Evolutionary conservation across 495 filamentous ascomycete species (phyloP).

Genomic region (Choiromyces venosus): DNA sequence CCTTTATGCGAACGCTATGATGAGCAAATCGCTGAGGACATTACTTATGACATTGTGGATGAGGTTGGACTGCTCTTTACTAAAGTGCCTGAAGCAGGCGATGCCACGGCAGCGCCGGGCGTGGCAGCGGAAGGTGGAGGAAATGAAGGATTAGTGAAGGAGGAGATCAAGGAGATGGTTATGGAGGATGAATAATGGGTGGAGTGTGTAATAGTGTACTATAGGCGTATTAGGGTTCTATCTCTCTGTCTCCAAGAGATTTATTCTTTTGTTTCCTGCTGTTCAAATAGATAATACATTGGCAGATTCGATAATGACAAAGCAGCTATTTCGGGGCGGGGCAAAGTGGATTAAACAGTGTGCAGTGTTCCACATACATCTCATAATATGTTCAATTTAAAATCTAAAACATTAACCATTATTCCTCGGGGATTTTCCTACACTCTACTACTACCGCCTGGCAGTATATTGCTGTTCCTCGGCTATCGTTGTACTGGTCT

Average conservation of each 20-base stretch:
- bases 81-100: slow-evolving; percentile 50
- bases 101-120: slow-evolving; percentile 42
- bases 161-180: slow-evolving; percentile 59
- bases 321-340: neutral
- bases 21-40: slow-evolving; percentile 93
- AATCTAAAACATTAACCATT: neutral
- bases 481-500: neutral
- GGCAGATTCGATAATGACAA: neutral
- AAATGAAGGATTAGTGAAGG: slow-evolving; percentile 40
- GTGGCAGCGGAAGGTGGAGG: slow-evolving; percentile 43
- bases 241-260: neutral
- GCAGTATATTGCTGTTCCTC: neutral
- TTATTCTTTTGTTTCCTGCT: neutral
- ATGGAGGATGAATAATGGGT: slow-evolving; percentile 53
- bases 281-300: neutral
- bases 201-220: neutral
- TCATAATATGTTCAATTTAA: neutral
- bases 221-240: neutral
- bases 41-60: slow-evolving; percentile 85
- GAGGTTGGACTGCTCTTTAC: slow-evolving; percentile 77
- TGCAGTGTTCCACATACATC: neutral
- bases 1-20: slow-evolving; percentile 74
- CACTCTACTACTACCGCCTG: neutral
- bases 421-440: neutral
- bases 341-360: neutral